These are phyloP conservation scores for Trapa bicornis DNA, from an alignment of 345 rosid species.

Conservation along the genomic window DNA sequence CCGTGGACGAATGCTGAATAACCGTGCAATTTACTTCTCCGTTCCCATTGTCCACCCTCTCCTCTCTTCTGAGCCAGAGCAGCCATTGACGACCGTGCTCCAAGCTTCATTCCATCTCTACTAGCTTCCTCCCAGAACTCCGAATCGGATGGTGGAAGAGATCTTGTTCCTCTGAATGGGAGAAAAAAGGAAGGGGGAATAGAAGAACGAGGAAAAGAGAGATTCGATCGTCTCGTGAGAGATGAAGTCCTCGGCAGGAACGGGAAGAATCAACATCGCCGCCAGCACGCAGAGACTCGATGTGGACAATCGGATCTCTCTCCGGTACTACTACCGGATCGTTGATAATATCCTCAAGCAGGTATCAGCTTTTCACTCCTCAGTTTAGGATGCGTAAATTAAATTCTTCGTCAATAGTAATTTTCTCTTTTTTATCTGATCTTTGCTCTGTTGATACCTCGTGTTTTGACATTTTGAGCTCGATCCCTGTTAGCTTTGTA, in stretches of 20 bases:
- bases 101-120: conserved; percentile 1
- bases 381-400: background rate
- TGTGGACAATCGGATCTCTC: conserved; percentile 75
- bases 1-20: conserved; percentile 12
- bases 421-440: background rate
- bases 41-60: background rate
- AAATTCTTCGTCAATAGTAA: no score
- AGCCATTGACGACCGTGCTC: conserved; percentile 24
- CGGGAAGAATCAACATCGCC: conserved; percentile 52
- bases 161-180: conserved; percentile 13
- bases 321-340: conserved; percentile 67
- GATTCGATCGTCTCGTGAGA: conserved; percentile 9
- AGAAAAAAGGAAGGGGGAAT: background rate
- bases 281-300: conserved; percentile 59
- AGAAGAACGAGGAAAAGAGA: background rate
- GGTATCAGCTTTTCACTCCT: conserved; percentile 21
- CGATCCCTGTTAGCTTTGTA: background rate
- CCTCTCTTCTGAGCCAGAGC: conserved; percentile 8
- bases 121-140: conserved; percentile 4
- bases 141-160: background rate
- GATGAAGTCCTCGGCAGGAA: conserved; percentile 44
- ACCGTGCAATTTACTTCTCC: conserved; percentile 1
- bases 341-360: conserved; percentile 87
- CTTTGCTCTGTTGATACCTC: background rate
- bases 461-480: background rate